Evolutionary conservation across 805 yeast genomes (phyloP).

Genomic region (Starmerella bacillaris): DNA sequence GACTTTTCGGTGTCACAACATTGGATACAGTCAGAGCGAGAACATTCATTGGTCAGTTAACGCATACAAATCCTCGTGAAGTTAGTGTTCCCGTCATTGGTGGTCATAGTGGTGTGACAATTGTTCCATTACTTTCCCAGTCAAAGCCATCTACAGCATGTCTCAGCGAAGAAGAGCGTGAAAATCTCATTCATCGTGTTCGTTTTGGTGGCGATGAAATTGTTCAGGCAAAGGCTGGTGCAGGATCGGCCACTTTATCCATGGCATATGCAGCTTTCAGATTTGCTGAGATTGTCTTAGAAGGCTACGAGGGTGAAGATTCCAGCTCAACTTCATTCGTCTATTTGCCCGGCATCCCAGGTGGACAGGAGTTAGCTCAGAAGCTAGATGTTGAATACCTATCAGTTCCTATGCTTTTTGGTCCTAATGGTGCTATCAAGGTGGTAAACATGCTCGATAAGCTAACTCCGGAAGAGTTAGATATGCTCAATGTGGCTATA

Average conservation of each 20-base stretch:
- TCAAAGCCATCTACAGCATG: slow-evolving; percentile 23
- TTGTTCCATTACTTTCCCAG: slow-evolving; percentile 61
- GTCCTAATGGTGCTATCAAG: slow-evolving; percentile 51
- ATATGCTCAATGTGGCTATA: slow-evolving; percentile 63
- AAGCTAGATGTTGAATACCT: slow-evolving; percentile 58
- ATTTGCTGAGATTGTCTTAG: slow-evolving; percentile 44
- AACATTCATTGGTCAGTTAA: slow-evolving; percentile 49
- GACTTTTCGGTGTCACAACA: slow-evolving; percentile 75
- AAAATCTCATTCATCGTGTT: slow-evolving; percentile 64
- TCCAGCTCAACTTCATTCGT: slow-evolving; percentile 34
- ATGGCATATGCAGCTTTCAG: slow-evolving; percentile 91
- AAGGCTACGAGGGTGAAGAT: slow-evolving; percentile 25
- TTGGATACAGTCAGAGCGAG: slow-evolving; percentile 78
- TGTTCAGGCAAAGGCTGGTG: slow-evolving; percentile 84
- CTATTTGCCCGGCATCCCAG: slow-evolving; percentile 23
- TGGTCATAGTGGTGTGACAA: slow-evolving; percentile 91
- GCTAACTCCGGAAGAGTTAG: slow-evolving; percentile 62
- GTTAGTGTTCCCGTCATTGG: slow-evolving; percentile 60
- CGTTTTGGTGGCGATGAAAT: slow-evolving; percentile 97
- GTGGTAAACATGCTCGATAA: slow-evolving; percentile 49
- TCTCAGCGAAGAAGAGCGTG: slow-evolving; percentile 26
- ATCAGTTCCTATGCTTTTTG: slow-evolving; percentile 56
- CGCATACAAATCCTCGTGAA: slow-evolving; percentile 30
- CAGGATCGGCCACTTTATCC: slow-evolving; percentile 85
- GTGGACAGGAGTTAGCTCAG: slow-evolving; percentile 49